Conservation (phyloP, 2,329 filamentous ascomycete species). For the Pyricularia pennisetigena region DNA sequence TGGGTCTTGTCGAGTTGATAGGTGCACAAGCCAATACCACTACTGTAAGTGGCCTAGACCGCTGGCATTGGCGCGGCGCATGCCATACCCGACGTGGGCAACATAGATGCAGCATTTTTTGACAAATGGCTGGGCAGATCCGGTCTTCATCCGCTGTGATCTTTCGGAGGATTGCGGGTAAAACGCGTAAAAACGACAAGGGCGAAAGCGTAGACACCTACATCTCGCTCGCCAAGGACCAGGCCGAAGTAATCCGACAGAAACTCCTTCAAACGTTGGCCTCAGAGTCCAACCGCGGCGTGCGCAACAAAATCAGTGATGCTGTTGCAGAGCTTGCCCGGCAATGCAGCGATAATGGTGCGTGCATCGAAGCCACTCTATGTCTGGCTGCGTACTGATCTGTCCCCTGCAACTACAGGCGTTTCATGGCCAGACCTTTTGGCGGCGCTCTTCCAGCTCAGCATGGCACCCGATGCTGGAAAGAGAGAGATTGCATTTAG, state of each 20-base stretch:
- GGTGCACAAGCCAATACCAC: constrained; percentile 63
- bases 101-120: not conserved
- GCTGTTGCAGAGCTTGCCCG: constrained; percentile 93
- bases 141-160: constrained; percentile 89
- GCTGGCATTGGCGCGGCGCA: not conserved
- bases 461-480: constrained; percentile 71
- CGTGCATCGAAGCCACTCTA: constrained; percentile 20
- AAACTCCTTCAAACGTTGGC: constrained; percentile 74
- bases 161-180: constrained; percentile 87
- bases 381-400: not conserved
- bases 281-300: constrained; percentile 60
- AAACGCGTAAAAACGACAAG: constrained; percentile 66
- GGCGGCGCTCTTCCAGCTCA: constrained; percentile 76
- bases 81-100: not conserved
- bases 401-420: constrained; percentile 35
- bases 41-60: constrained; percentile 40
- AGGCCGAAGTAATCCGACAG: constrained; percentile 68
- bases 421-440: constrained; percentile 87
- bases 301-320: constrained; percentile 93
- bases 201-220: constrained; percentile 76
- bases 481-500: constrained; percentile 90
- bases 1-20: constrained; percentile 91
- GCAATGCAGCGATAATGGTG: constrained; percentile 89
- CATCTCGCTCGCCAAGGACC: constrained; percentile 62
- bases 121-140: constrained; percentile 40